Base-by-base conservation (phyloP, 2,329 filamentous ascomycete species). In the Exophiala sp. region DNA sequence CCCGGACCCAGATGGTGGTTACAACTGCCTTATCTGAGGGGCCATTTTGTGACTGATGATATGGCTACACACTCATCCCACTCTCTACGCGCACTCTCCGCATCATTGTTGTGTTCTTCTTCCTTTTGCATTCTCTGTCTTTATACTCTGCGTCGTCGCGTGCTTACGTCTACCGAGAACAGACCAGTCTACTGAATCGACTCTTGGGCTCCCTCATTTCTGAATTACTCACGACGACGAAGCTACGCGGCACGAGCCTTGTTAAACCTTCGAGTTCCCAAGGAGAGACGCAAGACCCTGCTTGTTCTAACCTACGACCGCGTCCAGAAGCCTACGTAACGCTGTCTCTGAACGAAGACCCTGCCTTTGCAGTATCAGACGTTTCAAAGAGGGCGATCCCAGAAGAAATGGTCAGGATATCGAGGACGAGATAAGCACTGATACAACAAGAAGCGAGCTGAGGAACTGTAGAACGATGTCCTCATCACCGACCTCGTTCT, bases 11-110 rank as follows among this genome's bases (percentile, higher is more conserved):
- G 14, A 11, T 12, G 20, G 41, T 47, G 50, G 57, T 43, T 53
- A 44, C 54, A 53, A 52, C 55, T 59, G 48, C 58, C 58, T 61
- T 59, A 61, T 61, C 58, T 21, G 50, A 50, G 42, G 36, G 41
- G 47, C 33, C 14, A 21, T 16, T 49, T 32, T 24, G 35, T 47
- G 10, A 18, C 35, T 20, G 42, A 14, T 44, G 32, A 42, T 18
- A 36, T 47, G 33, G 18, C 32, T 20, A 40, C 55, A 47, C 35
- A 16, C 36, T 47, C 44, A 48, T 55, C 47, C 41, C 45, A 56
- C 53, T 43, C 45, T 24, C 7, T 35, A 24, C 39, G 35, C 36
- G 34, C 38, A 39, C 32, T 18, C 41, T 42, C 21, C 7, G 41
- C 41, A 43, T 32, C 10, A 43, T 24, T 43, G 41, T 43, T 43